Evolutionary conservation across 257 asterid genomes (phyloP).

Genomic region (Mitragyna speciosa): DNA sequence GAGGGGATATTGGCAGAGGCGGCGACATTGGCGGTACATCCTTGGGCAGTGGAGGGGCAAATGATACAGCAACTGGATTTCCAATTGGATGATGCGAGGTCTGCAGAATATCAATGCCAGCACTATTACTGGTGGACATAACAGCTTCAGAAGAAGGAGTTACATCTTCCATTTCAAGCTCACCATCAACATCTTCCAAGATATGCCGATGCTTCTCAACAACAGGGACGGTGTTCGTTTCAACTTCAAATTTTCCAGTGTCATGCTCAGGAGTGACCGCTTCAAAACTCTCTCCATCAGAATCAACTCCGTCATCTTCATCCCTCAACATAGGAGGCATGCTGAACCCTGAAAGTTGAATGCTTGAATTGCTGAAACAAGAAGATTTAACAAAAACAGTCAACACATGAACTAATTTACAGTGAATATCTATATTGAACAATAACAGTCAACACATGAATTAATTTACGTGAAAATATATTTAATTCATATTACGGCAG

Average conservation of each 20-base stretch:
- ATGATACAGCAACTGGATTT: constrained; percentile 26
- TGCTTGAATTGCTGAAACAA: constrained; percentile 76
- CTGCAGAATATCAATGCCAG: constrained; percentile 34
- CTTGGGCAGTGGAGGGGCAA: constrained; percentile 40
- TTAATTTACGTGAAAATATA: background rate
- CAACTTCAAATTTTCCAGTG: constrained; percentile 45
- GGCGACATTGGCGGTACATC: constrained; percentile 49
- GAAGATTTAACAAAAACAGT: constrained; percentile 18
- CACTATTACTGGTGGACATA: constrained; percentile 37
- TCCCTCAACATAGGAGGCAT: constrained; percentile 84
- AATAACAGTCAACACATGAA: constrained; percentile 11
- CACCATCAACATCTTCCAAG: constrained; percentile 91
- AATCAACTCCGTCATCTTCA: constrained; percentile 64
- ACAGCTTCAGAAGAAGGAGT: constrained; percentile 61
- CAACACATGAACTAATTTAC: constrained; percentile 6
- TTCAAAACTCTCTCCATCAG: constrained; percentile 90
- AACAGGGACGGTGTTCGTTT: constrained; percentile 26
- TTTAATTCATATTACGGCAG: background rate
- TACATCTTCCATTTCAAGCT: constrained; percentile 97
- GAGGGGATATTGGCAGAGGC: constrained; percentile 45
- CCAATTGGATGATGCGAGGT: constrained; percentile 34
- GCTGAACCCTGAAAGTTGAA: constrained; percentile 78
- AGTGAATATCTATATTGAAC: constrained; percentile 1
- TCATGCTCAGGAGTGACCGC: constrained; percentile 89
- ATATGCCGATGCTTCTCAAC: constrained; percentile 72